Percentiles rank a stretch among this genome's conserved stretches.
phyloP scores from a whole-genome alignment of 257 asterid genomes.

The Primulina huaijiensis region DNA sequence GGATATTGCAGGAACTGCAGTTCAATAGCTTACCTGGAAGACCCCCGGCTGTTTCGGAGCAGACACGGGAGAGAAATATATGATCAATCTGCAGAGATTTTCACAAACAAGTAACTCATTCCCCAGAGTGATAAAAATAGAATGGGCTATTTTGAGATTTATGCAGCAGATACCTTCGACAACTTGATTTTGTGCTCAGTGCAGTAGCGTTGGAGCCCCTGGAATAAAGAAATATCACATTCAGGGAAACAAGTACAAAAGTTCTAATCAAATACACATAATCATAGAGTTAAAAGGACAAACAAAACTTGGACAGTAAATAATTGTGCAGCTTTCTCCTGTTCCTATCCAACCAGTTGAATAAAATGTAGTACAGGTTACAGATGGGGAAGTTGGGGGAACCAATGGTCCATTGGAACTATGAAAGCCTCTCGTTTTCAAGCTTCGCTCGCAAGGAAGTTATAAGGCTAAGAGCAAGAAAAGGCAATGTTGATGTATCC shows the following conservation, averaged over 20 bases:
- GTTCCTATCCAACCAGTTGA: neutral
- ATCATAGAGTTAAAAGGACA: neutral
- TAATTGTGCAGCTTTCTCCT: neutral
- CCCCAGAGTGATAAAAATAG: constrained; percentile 9
- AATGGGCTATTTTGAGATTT: constrained; percentile 1
- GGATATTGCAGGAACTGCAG: neutral
- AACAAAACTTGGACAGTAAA: neutral
- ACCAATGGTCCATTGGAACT: neutral
- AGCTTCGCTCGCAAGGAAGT: too few relatives aligned
- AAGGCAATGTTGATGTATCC: too few relatives aligned
- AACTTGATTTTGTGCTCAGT: constrained; percentile 88
- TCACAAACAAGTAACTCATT: constrained; percentile 1
- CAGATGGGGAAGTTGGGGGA: neutral
- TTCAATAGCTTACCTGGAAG: constrained; percentile 65
- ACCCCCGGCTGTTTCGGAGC: constrained; percentile 99
- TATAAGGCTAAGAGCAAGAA: too few relatives aligned
- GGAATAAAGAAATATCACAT: constrained; percentile 29
- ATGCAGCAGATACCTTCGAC: constrained; percentile 58
- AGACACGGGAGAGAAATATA: constrained; percentile 88
- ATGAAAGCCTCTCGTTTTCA: neutral
- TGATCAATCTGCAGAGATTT: constrained; percentile 76
- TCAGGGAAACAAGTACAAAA: constrained; percentile 18
- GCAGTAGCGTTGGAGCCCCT: constrained; percentile 98
- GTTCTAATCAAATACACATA: neutral
- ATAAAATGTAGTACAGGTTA: neutral